Base-by-base conservation (phyloP, 495 filamentous ascomycete genomes). In the Apiosordaria backusii region DNA sequence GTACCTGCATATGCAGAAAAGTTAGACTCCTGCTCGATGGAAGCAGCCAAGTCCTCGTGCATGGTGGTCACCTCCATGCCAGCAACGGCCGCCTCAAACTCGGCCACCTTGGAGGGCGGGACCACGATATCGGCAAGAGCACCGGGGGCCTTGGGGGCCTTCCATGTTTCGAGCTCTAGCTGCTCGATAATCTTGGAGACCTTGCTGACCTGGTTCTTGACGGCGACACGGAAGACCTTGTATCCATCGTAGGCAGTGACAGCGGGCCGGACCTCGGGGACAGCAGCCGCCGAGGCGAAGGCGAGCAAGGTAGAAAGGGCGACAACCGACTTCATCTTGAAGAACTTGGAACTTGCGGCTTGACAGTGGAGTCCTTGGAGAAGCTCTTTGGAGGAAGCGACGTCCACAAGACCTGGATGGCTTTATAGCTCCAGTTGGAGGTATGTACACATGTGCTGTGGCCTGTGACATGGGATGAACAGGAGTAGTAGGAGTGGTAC, bases 121-220 rank as follows among this genome's bases (percentile, higher is more conserved):
- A 77, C 69, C 18, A 77, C 75, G 52, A 77, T 71, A 52, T 77
- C 75, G 61, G 73, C 57, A 10, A 64, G 54, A 5, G 65, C 63
- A 22, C 67, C 62, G 16, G 74, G 68, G n/a, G 60, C 57, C 13
- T 70, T 69, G 18, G 66, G 68, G 7, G 69, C 73, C 67, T 71
- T 77, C 73, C 73, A 77, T 23, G 75, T 77, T 54, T 66, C 53
- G 54, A 75, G 65, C 29, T 68, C 71, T 9, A 74, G 68, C 55
- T 74, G 62, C 23, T 63, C 60, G 64, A 75, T 64, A 60, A 74
- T 66, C 61, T 60, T 25, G 64, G 60, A 67, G 16, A 75, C 65
- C 65, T 67, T 69, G 61, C 25, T 61, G 57, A 66, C 68, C 26
- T 75, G 67, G 24, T 66, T 53, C 18, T 70, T 72, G 26, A 73